Conservation (phyloP, 495 filamentous ascomycete genomes). For the Xylaria venustula region DNA sequence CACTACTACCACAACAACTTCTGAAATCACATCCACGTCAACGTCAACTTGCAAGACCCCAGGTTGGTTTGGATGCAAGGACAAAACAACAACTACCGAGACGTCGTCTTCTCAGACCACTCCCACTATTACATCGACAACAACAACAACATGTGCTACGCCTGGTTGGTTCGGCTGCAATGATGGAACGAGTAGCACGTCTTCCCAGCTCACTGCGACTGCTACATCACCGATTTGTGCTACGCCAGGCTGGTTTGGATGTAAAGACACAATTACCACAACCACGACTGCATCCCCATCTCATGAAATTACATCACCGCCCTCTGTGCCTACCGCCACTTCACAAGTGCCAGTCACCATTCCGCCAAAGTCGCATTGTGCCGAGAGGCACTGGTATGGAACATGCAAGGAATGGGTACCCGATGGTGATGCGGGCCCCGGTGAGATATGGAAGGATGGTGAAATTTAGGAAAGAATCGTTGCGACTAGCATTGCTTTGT, state of each 20-base stretch:
- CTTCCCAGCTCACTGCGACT: slow-evolving; percentile 46
- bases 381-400: slow-evolving; percentile 41
- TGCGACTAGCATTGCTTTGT: not conserved
- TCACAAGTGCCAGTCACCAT: slow-evolving; percentile 15
- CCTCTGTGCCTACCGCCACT: slow-evolving; percentile 23
- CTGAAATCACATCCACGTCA: slow-evolving; percentile 39
- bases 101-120: slow-evolving; percentile 33
- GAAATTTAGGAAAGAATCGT: slow-evolving; percentile 23
- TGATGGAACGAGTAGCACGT: slow-evolving; percentile 41
- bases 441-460: slow-evolving; percentile 19
- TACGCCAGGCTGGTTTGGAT: slow-evolving; percentile 63
- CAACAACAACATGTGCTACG: slow-evolving; percentile 55
- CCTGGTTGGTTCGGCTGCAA: slow-evolving; percentile 64
- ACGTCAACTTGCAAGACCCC: slow-evolving; percentile 54
- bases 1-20: slow-evolving; percentile 41
- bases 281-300: slow-evolving; percentile 26
- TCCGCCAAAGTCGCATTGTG: slow-evolving; percentile 31
- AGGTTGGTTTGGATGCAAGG: slow-evolving; percentile 71
- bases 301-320: slow-evolving; percentile 37
- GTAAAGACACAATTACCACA: slow-evolving; percentile 47
- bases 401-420: slow-evolving; percentile 40
- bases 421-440: not conserved
- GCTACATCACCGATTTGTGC: slow-evolving; percentile 53
- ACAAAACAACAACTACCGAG: slow-evolving; percentile 50
- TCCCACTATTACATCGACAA: slow-evolving; percentile 45